phyloP scores from a whole-genome alignment of 768 basidiomycete genomes.

The Hortiboletus campestris region DNA sequence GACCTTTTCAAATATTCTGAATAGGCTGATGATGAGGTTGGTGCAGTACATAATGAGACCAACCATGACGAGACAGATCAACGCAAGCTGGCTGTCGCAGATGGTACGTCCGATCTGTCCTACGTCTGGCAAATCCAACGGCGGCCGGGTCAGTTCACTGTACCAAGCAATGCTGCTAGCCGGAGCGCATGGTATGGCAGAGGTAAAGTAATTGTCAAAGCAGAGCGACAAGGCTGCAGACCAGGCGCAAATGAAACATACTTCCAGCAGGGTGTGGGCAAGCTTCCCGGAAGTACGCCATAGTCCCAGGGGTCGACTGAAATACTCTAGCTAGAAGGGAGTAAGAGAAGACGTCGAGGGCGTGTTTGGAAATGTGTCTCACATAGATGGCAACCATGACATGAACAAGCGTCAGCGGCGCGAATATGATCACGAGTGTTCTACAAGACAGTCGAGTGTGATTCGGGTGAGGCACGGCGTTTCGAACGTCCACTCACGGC shows the following conservation, averaged over 20 bases:
- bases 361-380: conserved; percentile 28
- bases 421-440: conserved; percentile 82
- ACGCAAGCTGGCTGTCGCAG: conserved; percentile 72
- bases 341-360: conserved; percentile 17
- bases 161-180: conserved; percentile 68
- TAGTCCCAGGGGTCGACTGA: conserved; percentile 86
- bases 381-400: conserved; percentile 87
- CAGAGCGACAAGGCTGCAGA: conserved; percentile 83
- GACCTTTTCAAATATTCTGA: conserved; percentile 86
- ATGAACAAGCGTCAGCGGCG: conserved; percentile 78
- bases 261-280: conserved; percentile 82
- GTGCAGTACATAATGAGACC: conserved; percentile 79
- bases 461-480: neutral
- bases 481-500: conserved; percentile 48
- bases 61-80: conserved; percentile 76
- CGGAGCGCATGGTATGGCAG: conserved; percentile 73
- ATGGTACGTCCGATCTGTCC: conserved; percentile 54
- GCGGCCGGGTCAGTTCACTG: conserved; percentile 53
- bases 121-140: conserved; percentile 28
- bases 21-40: conserved; percentile 82
- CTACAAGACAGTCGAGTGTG: conserved; percentile 35
- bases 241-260: conserved; percentile 92
- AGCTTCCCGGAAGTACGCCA: conserved; percentile 89
- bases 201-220: conserved; percentile 92
- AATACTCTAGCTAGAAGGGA: conserved; percentile 76